Percentiles rank a stretch among this genome's conserved stretches.
These are phyloP conservation scores for Fomitopsis serialis DNA, from an alignment of 768 basidiomycete species.

Conservation along the genomic window DNA sequence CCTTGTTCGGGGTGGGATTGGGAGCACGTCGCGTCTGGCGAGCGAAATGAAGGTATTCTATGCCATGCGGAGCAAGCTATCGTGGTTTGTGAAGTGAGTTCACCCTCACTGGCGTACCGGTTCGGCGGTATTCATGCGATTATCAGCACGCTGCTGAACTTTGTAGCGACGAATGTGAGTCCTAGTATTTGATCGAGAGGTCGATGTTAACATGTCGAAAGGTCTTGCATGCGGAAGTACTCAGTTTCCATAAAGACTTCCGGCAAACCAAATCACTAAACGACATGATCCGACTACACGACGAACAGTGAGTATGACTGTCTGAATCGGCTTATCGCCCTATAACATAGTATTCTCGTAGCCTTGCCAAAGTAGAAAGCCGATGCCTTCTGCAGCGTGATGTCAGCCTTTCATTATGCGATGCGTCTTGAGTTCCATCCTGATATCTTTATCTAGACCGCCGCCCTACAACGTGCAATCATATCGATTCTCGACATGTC, in stretches of 20 bases:
- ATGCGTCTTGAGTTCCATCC: background rate
- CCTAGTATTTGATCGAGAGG: slow-evolving; percentile 32
- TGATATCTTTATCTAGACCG: slow-evolving; percentile 38
- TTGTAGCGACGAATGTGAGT: slow-evolving; percentile 67
- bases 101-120: too few relatives aligned
- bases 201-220: slow-evolving; percentile 39
- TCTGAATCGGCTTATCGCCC: background rate
- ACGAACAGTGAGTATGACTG: slow-evolving; percentile 52
- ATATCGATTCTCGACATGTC: slow-evolving; percentile 70
- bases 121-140: background rate
- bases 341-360: slow-evolving; percentile 17
- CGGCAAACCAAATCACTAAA: slow-evolving; percentile 58
- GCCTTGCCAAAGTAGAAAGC: slow-evolving; percentile 54
- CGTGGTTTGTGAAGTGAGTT: slow-evolving; percentile 85
- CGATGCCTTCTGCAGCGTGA: slow-evolving; percentile 61
- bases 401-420: slow-evolving; percentile 30
- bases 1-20: slow-evolving; percentile 49
- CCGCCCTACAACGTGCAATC: slow-evolving; percentile 59
- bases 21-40: slow-evolving; percentile 26
- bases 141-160: slow-evolving; percentile 57
- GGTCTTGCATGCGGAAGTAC: slow-evolving; percentile 65
- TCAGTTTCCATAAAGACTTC: slow-evolving; percentile 54
- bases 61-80: slow-evolving; percentile 68
- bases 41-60: slow-evolving; percentile 66
- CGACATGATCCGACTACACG: slow-evolving; percentile 67